phyloP scores from a whole-genome alignment of 2,329 filamentous ascomycete species.

The Botrytis byssoidea region DNA sequence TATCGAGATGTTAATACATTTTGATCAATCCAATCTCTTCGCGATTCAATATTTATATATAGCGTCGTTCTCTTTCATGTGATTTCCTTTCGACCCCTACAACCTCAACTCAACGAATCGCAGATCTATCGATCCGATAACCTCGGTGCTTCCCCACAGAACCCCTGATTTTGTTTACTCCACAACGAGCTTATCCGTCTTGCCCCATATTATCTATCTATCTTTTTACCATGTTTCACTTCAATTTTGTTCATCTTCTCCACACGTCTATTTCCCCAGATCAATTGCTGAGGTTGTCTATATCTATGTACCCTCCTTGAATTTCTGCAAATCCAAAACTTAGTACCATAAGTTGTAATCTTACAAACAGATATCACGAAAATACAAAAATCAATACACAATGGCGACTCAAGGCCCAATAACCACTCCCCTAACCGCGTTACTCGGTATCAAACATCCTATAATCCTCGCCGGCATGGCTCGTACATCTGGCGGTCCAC shows the following conservation, averaged over 20 bases:
- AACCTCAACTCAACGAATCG: not conserved
- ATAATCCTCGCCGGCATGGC: slow-evolving; percentile 95
- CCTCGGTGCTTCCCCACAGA: slow-evolving; percentile 8
- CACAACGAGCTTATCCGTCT: slow-evolving; percentile 1
- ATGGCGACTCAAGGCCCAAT: slow-evolving; percentile 44
- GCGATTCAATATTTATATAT: not conserved
- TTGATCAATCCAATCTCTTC: not conserved
- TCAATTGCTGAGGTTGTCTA: not conserved
- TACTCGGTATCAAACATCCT: slow-evolving; percentile 83
- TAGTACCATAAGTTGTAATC: not conserved
- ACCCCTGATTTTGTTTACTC: not conserved
- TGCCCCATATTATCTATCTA: slow-evolving; percentile 8
- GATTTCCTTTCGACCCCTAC: not conserved
- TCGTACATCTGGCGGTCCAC: slow-evolving; percentile 70
- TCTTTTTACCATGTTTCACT: not conserved
- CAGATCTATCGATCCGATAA: slow-evolving; percentile 7
- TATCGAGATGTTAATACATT: not conserved
- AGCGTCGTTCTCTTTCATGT: not conserved
- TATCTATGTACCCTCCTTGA: not conserved
- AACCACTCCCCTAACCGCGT: slow-evolving; percentile 72
- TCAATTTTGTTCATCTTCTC: not conserved
- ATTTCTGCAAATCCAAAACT: not conserved
- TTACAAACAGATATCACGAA: not conserved
- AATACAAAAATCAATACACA: not conserved
- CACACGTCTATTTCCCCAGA: not conserved